phyloP scores from a whole-genome alignment of 441 rosid genomes.

The Populus hybrid region DNA sequence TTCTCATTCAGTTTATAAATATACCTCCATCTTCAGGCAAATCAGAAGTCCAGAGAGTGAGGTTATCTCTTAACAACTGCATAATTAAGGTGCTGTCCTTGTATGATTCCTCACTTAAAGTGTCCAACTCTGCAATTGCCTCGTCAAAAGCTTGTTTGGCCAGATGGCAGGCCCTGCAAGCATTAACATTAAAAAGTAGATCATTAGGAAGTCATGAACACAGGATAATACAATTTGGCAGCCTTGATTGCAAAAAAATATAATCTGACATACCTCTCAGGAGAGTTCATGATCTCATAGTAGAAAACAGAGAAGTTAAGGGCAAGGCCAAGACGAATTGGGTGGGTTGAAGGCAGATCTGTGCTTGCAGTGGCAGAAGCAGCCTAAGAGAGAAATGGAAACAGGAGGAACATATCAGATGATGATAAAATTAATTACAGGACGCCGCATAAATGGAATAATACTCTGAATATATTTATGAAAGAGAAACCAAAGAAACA shows the following conservation, averaged over 20 bases:
- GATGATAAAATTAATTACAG: background rate
- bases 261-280: slow-evolving; percentile 59
- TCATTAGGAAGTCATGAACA: background rate
- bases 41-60: slow-evolving; percentile 99
- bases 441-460: no score
- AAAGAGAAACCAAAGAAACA: slow-evolving; percentile 1
- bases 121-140: slow-evolving; percentile 96
- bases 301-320: slow-evolving; percentile 98
- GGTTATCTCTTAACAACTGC: slow-evolving; percentile 98
- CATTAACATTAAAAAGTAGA: background rate
- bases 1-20: background rate
- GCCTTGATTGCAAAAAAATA: background rate
- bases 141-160: slow-evolving; percentile 99
- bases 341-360: slow-evolving; percentile 95
- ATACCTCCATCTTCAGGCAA: slow-evolving; percentile 98
- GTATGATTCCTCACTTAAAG: no score
- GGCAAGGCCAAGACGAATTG: slow-evolving; percentile 98
- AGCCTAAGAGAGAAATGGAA: slow-evolving; percentile 43
- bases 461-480: background rate
- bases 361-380: slow-evolving; percentile 83
- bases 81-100: slow-evolving; percentile 97
- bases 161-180: slow-evolving; percentile 93
- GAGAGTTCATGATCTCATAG: slow-evolving; percentile 98
- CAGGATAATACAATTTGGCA: background rate
- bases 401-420: background rate